Conservation (phyloP, 148 eudicot genomes). For the Rhododendron henanense region DNA sequence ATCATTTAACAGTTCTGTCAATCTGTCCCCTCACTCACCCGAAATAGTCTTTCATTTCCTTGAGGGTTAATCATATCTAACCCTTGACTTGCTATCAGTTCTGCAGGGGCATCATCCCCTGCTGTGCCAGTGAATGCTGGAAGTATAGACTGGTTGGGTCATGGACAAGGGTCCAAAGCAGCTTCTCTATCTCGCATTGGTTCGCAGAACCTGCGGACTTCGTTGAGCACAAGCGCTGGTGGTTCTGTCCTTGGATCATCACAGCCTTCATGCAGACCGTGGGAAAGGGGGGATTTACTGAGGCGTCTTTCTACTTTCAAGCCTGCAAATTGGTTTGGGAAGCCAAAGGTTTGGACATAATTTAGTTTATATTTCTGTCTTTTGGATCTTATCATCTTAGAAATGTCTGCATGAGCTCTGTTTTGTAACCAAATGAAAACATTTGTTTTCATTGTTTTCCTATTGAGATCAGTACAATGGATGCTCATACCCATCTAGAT, state of each 20-base stretch:
- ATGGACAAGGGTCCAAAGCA: conserved; percentile 83
- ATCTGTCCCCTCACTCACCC: not conserved
- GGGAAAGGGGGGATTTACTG: conserved; percentile 97
- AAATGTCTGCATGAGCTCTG: not conserved
- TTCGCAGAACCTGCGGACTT: conserved; percentile 52
- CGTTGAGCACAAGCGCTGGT: conserved; percentile 79
- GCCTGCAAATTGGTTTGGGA: conserved; percentile 86
- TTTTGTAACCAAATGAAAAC: not conserved
- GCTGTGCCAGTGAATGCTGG: conserved; percentile 73
- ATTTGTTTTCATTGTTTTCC: not conserved
- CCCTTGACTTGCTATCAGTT: conserved; percentile 36
- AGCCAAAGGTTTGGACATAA: conserved; percentile 66
- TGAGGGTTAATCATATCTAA: not conserved
- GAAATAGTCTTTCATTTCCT: not conserved
- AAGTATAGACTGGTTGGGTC: conserved; percentile 71
- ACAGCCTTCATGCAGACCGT: conserved; percentile 92
- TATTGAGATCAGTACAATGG: not conserved
- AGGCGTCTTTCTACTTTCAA: conserved; percentile 91
- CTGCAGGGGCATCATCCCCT: conserved; percentile 95
- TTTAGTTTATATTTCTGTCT: not conserved
- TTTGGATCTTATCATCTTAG: not conserved
- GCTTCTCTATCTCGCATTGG: conserved; percentile 71
- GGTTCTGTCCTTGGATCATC: conserved; percentile 89
- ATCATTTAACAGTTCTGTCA: not conserved
- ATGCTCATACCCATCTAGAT: not conserved